Evolutionary conservation across 352 stramenopile genomes (phyloP).

Genomic region (Globisporangium cystogenes): DNA sequence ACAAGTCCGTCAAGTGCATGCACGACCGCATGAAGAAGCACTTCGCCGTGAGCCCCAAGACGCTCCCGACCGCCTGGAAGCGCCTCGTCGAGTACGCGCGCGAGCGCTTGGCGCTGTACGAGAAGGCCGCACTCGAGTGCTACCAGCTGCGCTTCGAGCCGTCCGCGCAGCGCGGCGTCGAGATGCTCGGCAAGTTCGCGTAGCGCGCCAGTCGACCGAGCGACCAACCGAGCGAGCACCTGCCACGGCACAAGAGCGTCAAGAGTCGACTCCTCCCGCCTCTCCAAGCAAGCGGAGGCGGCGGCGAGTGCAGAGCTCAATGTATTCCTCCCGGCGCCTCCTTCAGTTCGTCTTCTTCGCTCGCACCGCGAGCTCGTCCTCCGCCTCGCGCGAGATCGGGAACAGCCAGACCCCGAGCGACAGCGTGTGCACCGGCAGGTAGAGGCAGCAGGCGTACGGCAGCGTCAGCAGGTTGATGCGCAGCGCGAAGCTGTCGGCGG

Average conservation of each 20-base stretch:
- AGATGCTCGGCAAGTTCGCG: slow-evolving; percentile 43
- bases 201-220: slow-evolving; percentile 3
- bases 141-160: slow-evolving; percentile 61
- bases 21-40: slow-evolving; percentile 76
- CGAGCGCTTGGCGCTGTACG: slow-evolving; percentile 34
- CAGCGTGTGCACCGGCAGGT: slow-evolving; percentile 64
- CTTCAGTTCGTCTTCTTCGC: slow-evolving; percentile 21
- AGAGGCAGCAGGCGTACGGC: slow-evolving; percentile 63
- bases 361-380: neutral
- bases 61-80: slow-evolving; percentile 48
- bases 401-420: slow-evolving; percentile 44
- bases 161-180: slow-evolving; percentile 24
- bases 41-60: slow-evolving; percentile 41
- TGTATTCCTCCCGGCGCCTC: neutral
- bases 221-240: too few species aligned
- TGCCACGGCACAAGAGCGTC: neutral
- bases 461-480: slow-evolving; percentile 54
- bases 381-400: slow-evolving; percentile 4
- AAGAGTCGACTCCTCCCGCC: too few species aligned
- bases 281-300: too few species aligned
- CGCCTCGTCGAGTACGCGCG: slow-evolving; percentile 39
- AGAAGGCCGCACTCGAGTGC: slow-evolving; percentile 43
- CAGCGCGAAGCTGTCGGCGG: slow-evolving; percentile 43
- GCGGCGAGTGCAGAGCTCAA: neutral
- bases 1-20: slow-evolving; percentile 63